Percentiles rank a stretch among this genome's conserved stretches.
These are phyloP conservation scores for Didymella pomorum DNA, from an alignment of 2,329 filamentous ascomycete genomes.

Conservation along the genomic window DNA sequence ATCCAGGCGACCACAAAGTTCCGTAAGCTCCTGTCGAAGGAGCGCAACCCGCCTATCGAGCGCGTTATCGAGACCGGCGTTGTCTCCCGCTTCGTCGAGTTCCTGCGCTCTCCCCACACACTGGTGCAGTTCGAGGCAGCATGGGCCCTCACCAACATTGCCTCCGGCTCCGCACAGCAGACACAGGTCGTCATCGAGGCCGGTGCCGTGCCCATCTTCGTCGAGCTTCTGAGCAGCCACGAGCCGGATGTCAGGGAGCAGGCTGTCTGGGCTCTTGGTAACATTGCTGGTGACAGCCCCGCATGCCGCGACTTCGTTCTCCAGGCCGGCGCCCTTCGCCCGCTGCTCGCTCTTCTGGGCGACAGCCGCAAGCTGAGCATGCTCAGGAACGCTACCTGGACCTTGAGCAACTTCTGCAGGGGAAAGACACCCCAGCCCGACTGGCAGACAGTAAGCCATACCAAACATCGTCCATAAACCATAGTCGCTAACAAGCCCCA, in stretches of 20 bases:
- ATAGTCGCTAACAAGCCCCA: conserved; percentile 51
- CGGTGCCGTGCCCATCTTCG: conserved; percentile 97
- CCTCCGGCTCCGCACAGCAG: conserved; percentile 94
- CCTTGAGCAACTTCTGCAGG: conserved; percentile 98
- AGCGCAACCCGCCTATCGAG: conserved; percentile 98
- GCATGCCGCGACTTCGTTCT: conserved; percentile 97
- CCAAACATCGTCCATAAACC: background rate
- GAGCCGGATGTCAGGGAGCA: conserved; percentile 98
- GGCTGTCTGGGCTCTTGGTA: conserved; percentile 97
- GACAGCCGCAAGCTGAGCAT: conserved; percentile 99
- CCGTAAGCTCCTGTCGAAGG: conserved; percentile 96
- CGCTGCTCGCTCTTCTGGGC: conserved; percentile 85
- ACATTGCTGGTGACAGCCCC: conserved; percentile 98
- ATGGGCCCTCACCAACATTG: conserved; percentile 99
- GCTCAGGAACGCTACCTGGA: conserved; percentile 99
- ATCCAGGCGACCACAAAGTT: conserved; percentile 99
- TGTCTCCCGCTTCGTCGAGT: conserved; percentile 96
- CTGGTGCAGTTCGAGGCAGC: conserved; percentile 99
- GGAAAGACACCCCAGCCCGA: conserved; percentile 99
- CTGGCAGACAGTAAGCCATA: conserved; percentile 85
- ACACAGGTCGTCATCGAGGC: conserved; percentile 99
- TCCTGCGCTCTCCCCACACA: conserved; percentile 95
- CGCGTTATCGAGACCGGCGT: conserved; percentile 99
- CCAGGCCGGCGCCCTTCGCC: conserved; percentile 87
- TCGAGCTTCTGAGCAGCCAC: conserved; percentile 92